Base-by-base conservation (phyloP, 2,329 filamentous ascomycete species). In the Cryphonectria nitschkei region DNA sequence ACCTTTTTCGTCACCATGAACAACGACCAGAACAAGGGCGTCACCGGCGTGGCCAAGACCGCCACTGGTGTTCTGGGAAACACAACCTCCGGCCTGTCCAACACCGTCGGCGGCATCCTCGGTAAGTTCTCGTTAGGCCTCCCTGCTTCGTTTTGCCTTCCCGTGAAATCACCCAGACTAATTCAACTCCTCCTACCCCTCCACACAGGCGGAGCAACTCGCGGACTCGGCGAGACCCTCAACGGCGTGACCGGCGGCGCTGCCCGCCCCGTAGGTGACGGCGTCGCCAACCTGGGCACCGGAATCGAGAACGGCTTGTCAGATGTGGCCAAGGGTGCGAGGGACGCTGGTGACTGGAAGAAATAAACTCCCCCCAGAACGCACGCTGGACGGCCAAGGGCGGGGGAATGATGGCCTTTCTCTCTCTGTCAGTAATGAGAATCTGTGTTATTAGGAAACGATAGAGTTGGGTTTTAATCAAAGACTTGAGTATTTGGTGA, bases 281-380 rank as follows among this genome's bases (percentile, higher is more conserved):
- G 83, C 2, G 69, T 90, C 16, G 82, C 83, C 9, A 86, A 83
- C 74, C 76, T 88, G 9, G 86, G 86, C 7, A 84, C 82, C 1
- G 87, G 87, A 0, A 74, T 90, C 2, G 82, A 89, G 79, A 81
- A 82, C 61, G 88, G 86, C 1, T 78, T 83, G 52, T 80, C 81
- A 60, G 80, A 79, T 63, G 81, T 89, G 2, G 84, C 84, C 19
- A 83, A 86, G 78, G 87, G 87, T 0, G 84, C 87, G 8, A 87
- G 89, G 79, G 81, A 88, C 75, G 87, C 87, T 14, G 88, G 88
- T 3, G 79, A 89, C 76, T 88, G 87, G 86, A 86, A 86, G 80
- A 82, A 71, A 67, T 73, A 43, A 68, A 54, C 5, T 14, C n/a
- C 52, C n/a, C 29, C 26, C 2, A 8, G 11, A 13, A 58, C 13